Evolutionary conservation across 306 rosid genomes (phyloP), one percentile per base, ranked within the genome.

Genomic region (Cicer cuneatum): DNA sequence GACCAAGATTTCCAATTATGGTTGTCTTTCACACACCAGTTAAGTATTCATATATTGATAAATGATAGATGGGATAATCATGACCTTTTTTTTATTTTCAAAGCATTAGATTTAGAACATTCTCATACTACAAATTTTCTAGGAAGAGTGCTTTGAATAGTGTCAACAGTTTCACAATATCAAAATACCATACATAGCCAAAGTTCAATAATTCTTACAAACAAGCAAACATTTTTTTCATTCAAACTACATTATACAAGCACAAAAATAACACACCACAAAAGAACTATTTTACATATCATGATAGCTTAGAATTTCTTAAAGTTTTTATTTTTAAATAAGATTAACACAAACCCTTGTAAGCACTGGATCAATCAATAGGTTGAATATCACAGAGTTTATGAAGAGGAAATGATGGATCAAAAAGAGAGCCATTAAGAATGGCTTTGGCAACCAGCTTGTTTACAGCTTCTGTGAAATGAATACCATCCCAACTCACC

Each of bases 401-500:
- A 5, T 82, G 83, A 37, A 89, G 78, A 33, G 86, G 87, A 77
- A 92, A 87, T 64, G 85, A 88, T 12, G 96, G 92, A 57, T 92
- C 63, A 66, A 60, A 90, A 69, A 75, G 78, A 54, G 91, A 85
- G 66, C 96, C 91, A 70, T 75, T 90, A 40, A 93, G 86, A 72
- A 90, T 89, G 35, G 93, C 94, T 61, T 10, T 5, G 2, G 97
- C 68, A 1, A 86, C 43, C 13, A 87, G 71, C 82, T 87, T 90
- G 82, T 90, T 93, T 16, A 90, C 93, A 72, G 90, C 89, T 79
- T 93, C 97, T 33, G 95, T 89, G 60, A 91, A 81, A 81, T 93
- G 98, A 9, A 90, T 74, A 16, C 98, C 98, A 82, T 93, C 98
- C 95, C 95, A 93, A 71, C 97, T 87, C 49, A 90, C 93, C 56